These are phyloP conservation scores for Dendrocalamus latiflorus DNA, from an alignment of 202 grass and related monocot genomes.

Conservation along the genomic window DNA sequence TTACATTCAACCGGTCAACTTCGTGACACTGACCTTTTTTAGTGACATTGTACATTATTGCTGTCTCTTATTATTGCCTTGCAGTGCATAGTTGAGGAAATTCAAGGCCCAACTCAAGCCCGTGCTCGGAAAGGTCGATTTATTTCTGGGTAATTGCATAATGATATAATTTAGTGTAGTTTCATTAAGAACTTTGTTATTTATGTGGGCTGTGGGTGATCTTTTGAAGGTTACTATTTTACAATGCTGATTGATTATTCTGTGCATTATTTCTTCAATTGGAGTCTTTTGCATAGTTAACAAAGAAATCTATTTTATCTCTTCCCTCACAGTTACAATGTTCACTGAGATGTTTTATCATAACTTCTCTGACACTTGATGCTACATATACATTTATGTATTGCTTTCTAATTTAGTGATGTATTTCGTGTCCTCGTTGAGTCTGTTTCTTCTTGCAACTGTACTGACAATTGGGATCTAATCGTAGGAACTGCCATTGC, in stretches of 20 bases:
- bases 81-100: slow-evolving; percentile 98
- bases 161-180: slow-evolving; percentile 7
- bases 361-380: not conserved
- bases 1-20: not conserved
- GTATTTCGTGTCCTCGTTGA: not conserved
- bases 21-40: not conserved
- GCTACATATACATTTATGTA: not conserved
- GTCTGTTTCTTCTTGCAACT: not conserved
- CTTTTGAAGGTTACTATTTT: slow-evolving; percentile 13
- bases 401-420: not conserved
- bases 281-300: slow-evolving; percentile 3
- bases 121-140: slow-evolving; percentile 94
- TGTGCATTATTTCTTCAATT: not conserved
- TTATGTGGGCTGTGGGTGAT: not conserved
- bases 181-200: not conserved
- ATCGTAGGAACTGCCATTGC: slow-evolving; percentile 5
- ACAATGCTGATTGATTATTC: slow-evolving; percentile 1
- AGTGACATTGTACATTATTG: not conserved
- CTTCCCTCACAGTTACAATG: not conserved
- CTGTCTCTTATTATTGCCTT: slow-evolving; percentile 35
- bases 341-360: not conserved
- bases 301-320: not conserved
- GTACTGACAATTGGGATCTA: not conserved
- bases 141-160: slow-evolving; percentile 91
- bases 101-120: slow-evolving; percentile 86